Percentiles rank a stretch among this genome's conserved stretches.
Evolutionary conservation across 768 basidiomycete genomes (phyloP).

Genomic region (Lactarius sanguifluus): DNA sequence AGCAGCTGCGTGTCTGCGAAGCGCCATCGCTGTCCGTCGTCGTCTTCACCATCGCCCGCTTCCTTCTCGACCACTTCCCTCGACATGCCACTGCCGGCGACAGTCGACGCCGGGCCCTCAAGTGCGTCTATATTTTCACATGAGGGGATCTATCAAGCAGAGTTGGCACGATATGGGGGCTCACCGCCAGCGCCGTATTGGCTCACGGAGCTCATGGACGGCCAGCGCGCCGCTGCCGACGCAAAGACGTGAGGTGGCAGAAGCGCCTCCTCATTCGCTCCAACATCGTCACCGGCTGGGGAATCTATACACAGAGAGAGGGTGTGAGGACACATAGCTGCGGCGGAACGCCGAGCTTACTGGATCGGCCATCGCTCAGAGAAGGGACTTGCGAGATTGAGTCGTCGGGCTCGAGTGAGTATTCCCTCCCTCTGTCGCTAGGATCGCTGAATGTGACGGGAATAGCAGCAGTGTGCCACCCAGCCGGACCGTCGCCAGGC

Average conservation of each 20-base stretch:
- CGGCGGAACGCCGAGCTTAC: slow-evolving; percentile 5
- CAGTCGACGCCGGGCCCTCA: background rate
- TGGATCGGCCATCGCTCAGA: background rate
- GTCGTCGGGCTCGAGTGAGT: slow-evolving; percentile 8
- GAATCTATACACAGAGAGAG: background rate
- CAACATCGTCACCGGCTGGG: background rate
- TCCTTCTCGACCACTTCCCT: too few relatives aligned
- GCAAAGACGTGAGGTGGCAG: slow-evolving; percentile 1
- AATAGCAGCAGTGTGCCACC: background rate
- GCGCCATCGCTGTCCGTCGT: background rate
- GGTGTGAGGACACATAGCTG: background rate
- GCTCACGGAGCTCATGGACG: background rate
- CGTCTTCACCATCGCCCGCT: background rate
- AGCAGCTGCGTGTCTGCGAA: slow-evolving; percentile 8
- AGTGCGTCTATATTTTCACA: background rate
- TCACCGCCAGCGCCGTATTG: slow-evolving; percentile 8
- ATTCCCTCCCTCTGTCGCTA: background rate
- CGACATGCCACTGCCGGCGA: too few relatives aligned
- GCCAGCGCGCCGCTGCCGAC: background rate
- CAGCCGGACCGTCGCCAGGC: background rate
- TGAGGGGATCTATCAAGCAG: background rate
- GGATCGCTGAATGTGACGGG: background rate
- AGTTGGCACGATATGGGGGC: background rate
- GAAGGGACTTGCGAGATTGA: slow-evolving; percentile 4
- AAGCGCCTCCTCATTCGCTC: background rate